Base-by-base conservation (phyloP, 768 basidiomycete species). In the Lanmaoa rubissima region DNA sequence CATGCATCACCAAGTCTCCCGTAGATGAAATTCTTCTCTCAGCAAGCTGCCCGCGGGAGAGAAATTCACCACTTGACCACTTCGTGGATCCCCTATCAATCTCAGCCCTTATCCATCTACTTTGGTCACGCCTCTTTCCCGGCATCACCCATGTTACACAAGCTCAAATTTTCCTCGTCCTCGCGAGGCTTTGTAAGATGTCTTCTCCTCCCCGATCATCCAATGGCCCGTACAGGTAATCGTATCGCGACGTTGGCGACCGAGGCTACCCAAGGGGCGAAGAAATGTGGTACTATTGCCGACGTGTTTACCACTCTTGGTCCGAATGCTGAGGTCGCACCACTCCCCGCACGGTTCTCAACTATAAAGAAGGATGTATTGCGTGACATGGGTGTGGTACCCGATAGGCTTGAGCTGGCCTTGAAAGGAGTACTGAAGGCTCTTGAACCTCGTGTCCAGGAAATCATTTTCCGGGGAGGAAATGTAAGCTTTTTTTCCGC, bases 361-460 rank as follows among this genome's bases (percentile, higher is more conserved):
- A 0, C 79, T 7, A 69, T 92, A 26, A 92, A 92, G 74, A 78
- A 77, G 55, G 66, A 70, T 28, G 57, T 90, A 0, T 80, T 79
- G 70, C 69, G 59, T 10, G 80, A 83, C 11, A 55, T 69, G 55
- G 49, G 51, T 2, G 54, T 58, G 4, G 39, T 55, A 0, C 54
- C 59, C 0, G 58, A 54, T 16, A 61, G 57, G 2, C 67, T 88
- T 11, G 58, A 72, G 8, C 69, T 79, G 58, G 77, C 78, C 44
- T 89, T 87, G 86, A 74, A 72, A 42, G 74, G 80, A 35, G 78
- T 90, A 0, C 64, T 88, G 8, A 58, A 59, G 0, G 82, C 80
- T 47, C 74, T 88, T 11, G 74, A 80, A 57, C 58, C 50, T 5
- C 76, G 73, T 3, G 76, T 80, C 0, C 74, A 77, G 36, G 78